Percentiles rank a stretch among this genome's conserved stretches.
These are phyloP conservation scores for Cystobasidium ongulense DNA, from an alignment of 768 basidiomycete species.

Conservation along the genomic window DNA sequence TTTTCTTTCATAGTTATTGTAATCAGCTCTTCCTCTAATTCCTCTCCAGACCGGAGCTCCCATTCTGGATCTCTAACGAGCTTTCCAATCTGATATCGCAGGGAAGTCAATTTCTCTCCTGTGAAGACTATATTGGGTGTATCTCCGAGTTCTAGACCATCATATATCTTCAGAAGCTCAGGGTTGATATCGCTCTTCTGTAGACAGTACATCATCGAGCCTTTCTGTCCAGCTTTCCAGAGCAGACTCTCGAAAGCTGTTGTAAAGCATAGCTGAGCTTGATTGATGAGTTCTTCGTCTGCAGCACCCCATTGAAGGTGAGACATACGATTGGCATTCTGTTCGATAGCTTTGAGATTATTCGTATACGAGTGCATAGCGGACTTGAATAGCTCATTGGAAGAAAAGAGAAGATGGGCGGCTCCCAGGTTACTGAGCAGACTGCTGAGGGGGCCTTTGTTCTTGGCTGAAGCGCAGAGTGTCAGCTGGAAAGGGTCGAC, in stretches of 20 bases:
- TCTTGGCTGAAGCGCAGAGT: constrained; percentile 1
- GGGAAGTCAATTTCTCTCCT: not conserved
- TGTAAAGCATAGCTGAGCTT: constrained; percentile 27
- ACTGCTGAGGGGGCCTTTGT: constrained; percentile 22
- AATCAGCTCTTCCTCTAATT: constrained; percentile 25
- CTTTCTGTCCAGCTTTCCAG: not conserved
- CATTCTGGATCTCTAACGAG: constrained; percentile 3
- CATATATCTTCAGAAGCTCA: constrained; percentile 32
- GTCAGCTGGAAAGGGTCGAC: not conserved
- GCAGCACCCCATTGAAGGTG: constrained; percentile 18
- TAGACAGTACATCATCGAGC: constrained; percentile 26
- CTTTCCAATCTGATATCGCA: constrained; percentile 17
- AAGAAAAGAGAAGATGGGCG: constrained; percentile 36
- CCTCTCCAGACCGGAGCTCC: not conserved
- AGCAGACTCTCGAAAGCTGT: constrained; percentile 32
- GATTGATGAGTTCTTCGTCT: not conserved
- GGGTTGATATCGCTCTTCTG: not conserved
- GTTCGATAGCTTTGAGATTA: constrained; percentile 6
- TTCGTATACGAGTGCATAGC: constrained; percentile 9
- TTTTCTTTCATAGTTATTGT: constrained; percentile 16
- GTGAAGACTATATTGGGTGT: not conserved
- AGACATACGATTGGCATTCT: not conserved
- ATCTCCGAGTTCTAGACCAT: constrained; percentile 20
- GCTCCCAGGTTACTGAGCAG: constrained; percentile 34
- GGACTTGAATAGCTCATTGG: not conserved